A percentile compares a stretch with the other conserved stretches of the same genome.
Conservation (phyloP, 768 basidiomycete genomes). For the Termitomyces sp. region DNA sequence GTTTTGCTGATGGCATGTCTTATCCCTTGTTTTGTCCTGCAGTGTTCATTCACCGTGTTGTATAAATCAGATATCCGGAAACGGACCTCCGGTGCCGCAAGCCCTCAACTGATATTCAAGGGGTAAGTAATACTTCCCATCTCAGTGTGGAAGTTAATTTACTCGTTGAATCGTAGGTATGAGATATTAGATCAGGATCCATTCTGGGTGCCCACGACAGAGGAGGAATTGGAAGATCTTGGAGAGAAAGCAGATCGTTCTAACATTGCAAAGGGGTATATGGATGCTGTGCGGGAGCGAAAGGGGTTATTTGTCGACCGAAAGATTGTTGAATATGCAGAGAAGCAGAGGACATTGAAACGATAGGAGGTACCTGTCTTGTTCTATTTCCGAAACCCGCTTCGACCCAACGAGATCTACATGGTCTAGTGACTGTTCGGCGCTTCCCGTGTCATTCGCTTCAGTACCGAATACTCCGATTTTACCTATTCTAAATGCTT, state of each 20-base stretch:
- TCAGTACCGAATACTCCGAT: neutral
- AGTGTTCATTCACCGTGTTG: slow-evolving; percentile 6
- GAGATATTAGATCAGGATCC: slow-evolving; percentile 92
- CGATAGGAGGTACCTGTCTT: slow-evolving; percentile 26
- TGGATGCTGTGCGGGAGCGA: slow-evolving; percentile 84
- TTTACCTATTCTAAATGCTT: neutral
- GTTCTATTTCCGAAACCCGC: neutral
- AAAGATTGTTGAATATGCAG: slow-evolving; percentile 93
- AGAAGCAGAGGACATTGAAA: slow-evolving; percentile 91
- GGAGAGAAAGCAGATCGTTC: slow-evolving; percentile 92
- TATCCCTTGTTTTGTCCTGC: neutral
- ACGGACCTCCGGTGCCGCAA: slow-evolving; percentile 93
- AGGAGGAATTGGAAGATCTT: slow-evolving; percentile 93
- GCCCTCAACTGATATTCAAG: slow-evolving; percentile 94
- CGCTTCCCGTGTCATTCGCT: neutral
- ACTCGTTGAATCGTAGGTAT: slow-evolving; percentile 47
- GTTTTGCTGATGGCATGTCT: slow-evolving; percentile 85
- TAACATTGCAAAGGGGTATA: slow-evolving; percentile 91
- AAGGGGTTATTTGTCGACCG: slow-evolving; percentile 96
- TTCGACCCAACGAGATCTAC: neutral
- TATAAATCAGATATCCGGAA: slow-evolving; percentile 79
- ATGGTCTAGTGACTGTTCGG: neutral
- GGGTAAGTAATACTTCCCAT: slow-evolving; percentile 46
- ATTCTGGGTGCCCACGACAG: slow-evolving; percentile 97
- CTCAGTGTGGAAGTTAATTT: neutral